Conservation (phyloP, 768 basidiomycete species). For the Pulveroboletus sp. region DNA sequence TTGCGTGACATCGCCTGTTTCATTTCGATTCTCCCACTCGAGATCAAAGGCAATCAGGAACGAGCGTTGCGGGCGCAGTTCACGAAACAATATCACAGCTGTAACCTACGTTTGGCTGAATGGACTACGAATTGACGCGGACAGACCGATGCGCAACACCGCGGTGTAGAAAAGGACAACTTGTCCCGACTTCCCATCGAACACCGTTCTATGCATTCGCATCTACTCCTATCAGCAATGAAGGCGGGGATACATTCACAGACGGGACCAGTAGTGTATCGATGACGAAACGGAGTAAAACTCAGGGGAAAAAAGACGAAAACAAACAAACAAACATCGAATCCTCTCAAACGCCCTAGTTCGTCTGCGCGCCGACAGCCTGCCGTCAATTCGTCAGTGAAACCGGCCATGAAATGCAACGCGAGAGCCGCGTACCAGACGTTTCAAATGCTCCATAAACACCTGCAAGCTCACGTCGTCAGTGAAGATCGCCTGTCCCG, state of each 20-base stretch:
- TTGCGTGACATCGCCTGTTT: background rate
- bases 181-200: too few species aligned
- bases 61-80: too few species aligned
- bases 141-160: too few species aligned
- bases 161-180: too few species aligned
- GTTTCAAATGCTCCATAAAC: slow-evolving; percentile 96
- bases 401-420: background rate
- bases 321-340: background rate
- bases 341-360: slow-evolving; percentile 30
- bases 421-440: slow-evolving; percentile 55
- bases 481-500: slow-evolving; percentile 94
- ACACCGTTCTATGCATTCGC: slow-evolving; percentile 1
- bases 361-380: slow-evolving; percentile 70
- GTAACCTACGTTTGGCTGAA: too few species aligned
- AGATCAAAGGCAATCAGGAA: too few species aligned
- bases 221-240: slow-evolving; percentile 17
- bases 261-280: slow-evolving; percentile 9
- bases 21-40: too few species aligned
- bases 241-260: slow-evolving; percentile 3
- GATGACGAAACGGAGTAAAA: background rate
- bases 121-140: too few species aligned
- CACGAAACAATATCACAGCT: too few species aligned
- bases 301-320: background rate
- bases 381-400: slow-evolving; percentile 23
- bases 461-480: slow-evolving; percentile 98